Base-by-base conservation (phyloP, 208 protist species). In the Acanthamoeba polyphaga region DNA sequence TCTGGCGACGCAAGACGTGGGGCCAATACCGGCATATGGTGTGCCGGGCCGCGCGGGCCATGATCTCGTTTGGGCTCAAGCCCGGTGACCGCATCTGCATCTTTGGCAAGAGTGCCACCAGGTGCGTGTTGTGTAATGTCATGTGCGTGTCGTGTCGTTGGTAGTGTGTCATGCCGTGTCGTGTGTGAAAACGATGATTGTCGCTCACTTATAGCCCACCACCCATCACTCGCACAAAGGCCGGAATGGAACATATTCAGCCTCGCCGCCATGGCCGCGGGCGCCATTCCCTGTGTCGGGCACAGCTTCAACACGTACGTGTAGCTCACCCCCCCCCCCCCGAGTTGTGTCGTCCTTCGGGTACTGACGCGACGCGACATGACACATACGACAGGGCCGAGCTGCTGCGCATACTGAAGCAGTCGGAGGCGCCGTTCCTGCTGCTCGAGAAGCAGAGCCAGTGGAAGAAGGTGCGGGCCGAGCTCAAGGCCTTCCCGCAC, bases 381-480 rank as follows among this genome's bases (percentile, higher is more conserved):
- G 5, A 27, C 60, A 27, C 19, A 66, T 0, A 9, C 60, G 60
- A 66, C 60, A 89, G 55, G 24, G 17, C 82, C 19, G 49, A 80
- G 88, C 60, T 93, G 55, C 34, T 90, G 55, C 51, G 88, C 24
- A 78, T 93, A 53, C 13, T 93, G 29, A 32, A 93, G 34, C 88
- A 27, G 55, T 46, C 64, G 7, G 88, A 93, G 43, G 46, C 62
- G 38, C 55, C 32, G 13, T 51, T 93, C 32, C 51, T 93, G 62
- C 88, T 93, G 46, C 24, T 93, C 9, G 88, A 93, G n/a, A 93
- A 93, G 34, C 64, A 72, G 15, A 93, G 88, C 43, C 88, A 80
- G 66, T 93, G 64, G 62, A 93, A 93, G 51, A 93, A 93, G 68
- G 9, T 80, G 29, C 4, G 17, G 27, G 29, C 55, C 9, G 34